A percentile compares a stretch with the other conserved stretches of the same genome.
These are phyloP conservation scores for Sanghuangporus baumii DNA, from an alignment of 1,284 basidiomycete genomes.

Conservation along the genomic window DNA sequence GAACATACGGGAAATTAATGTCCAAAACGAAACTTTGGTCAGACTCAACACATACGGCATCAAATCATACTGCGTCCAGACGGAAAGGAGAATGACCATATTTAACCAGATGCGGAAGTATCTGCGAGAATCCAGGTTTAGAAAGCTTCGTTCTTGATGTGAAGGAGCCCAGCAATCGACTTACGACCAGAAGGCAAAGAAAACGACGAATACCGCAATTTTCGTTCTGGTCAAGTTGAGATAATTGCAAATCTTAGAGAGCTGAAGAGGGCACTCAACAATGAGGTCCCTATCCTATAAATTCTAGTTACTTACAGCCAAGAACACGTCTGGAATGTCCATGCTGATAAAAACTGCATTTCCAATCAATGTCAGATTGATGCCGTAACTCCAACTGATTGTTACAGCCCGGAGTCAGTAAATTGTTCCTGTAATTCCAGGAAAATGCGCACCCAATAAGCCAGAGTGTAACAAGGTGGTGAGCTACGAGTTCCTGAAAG, in stretches of 20 bases:
- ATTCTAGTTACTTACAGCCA: conserved; percentile 58
- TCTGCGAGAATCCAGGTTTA: conserved; percentile 33
- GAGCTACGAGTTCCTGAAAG: conserved; percentile 78
- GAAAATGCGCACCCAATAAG: conserved; percentile 64
- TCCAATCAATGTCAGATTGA: conserved; percentile 85
- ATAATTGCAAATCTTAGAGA: conserved; percentile 87
- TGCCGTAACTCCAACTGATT: conserved; percentile 78
- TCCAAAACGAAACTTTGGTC: background rate
- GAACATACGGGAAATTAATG: background rate
- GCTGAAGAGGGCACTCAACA: conserved; percentile 35
- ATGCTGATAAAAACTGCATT: conserved; percentile 94
- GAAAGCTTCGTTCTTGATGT: conserved; percentile 11
- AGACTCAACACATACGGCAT: conserved; percentile 59
- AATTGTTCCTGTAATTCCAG: background rate
- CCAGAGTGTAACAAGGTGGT: conserved; percentile 96
- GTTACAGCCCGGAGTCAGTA: conserved; percentile 3
- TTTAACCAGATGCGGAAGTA: conserved; percentile 98
- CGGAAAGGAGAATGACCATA: conserved; percentile 80
- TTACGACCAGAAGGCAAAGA: conserved; percentile 80
- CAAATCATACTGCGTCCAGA: conserved; percentile 77
- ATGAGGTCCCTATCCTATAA: background rate
- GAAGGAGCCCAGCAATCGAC: conserved; percentile 27
- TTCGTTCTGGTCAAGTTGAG: conserved; percentile 65
- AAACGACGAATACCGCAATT: conserved; percentile 58
- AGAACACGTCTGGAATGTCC: conserved; percentile 90